A percentile compares a stretch with the other conserved stretches of the same genome.
These are phyloP conservation scores for Fonsecaea nubica DNA, from an alignment of 2,329 filamentous ascomycete species.

Conservation along the genomic window DNA sequence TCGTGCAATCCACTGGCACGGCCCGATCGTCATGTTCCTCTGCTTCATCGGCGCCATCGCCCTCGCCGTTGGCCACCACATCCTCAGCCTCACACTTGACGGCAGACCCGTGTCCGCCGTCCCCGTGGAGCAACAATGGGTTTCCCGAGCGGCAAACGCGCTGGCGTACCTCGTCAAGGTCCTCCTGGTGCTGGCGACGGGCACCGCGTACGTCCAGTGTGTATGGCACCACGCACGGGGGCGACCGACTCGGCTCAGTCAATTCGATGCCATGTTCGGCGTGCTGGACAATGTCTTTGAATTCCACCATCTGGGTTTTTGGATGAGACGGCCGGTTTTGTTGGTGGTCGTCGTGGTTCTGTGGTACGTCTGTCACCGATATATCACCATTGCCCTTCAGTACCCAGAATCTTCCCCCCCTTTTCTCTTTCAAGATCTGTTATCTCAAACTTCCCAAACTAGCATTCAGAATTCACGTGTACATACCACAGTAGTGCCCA, in stretches of 20 bases:
- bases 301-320: conserved; percentile 8
- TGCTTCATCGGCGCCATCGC: conserved; percentile 45
- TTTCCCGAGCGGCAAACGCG: conserved; percentile 14
- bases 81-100: conserved; percentile 15
- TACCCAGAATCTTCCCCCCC: conserved; percentile 15
- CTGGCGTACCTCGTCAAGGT: conserved; percentile 23
- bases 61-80: conserved; percentile 25
- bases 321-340: conserved; percentile 14
- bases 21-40: conserved; percentile 2
- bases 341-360: conserved; percentile 2
- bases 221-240: conserved; percentile 13
- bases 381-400: background rate
- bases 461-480: too few species aligned
- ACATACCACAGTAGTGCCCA: too few species aligned
- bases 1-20: conserved; percentile 1
- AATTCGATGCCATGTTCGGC: conserved; percentile 21
- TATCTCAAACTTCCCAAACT: too few species aligned
- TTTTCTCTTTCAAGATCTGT: background rate
- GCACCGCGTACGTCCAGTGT: conserved; percentile 40
- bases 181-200: conserved; percentile 3
- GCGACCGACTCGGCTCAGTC: conserved; percentile 9
- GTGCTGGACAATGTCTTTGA: conserved; percentile 15
- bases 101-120: conserved; percentile 29
- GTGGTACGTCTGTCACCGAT: background rate
- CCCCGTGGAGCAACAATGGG: conserved; percentile 18